Percentiles rank a stretch among this genome's conserved stretches.
phyloP scores from a whole-genome alignment of 352 stramenopile genomes.

The Globisporangium recalcitrans region DNA sequence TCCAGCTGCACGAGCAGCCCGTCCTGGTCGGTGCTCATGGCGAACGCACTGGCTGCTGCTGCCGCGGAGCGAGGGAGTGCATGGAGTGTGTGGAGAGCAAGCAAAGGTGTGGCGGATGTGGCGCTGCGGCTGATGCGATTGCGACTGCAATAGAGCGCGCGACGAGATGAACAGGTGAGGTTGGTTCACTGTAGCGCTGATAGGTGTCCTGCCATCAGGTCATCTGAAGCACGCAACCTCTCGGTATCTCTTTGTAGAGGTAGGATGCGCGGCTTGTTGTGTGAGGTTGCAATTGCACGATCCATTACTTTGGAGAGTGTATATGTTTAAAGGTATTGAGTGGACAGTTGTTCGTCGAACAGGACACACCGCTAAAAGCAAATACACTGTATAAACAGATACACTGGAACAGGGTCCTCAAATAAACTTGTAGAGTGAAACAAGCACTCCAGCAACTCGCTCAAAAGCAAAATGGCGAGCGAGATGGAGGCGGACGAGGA shows the following conservation, averaged over 20 bases:
- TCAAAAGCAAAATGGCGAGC: conserved; percentile 23
- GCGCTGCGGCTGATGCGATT: background rate
- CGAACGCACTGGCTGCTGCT: background rate
- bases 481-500: conserved; percentile 1
- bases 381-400: too few relatives aligned
- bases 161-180: background rate
- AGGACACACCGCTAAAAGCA: too few relatives aligned
- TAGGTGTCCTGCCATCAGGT: background rate
- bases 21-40: conserved; percentile 14
- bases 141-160: background rate
- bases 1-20: conserved; percentile 30
- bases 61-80: too few relatives aligned
- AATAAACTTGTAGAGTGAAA: too few relatives aligned
- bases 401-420: too few relatives aligned
- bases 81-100: background rate
- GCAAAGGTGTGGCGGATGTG: background rate
- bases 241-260: background rate
- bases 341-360: too few relatives aligned
- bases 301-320: background rate
- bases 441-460: too few relatives aligned
- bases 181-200: background rate
- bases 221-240: background rate
- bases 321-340: background rate
- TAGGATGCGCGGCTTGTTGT: too few relatives aligned
- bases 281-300: too few relatives aligned